These are phyloP conservation scores for Friedmanniomyces simplex DNA, from an alignment of 495 filamentous ascomycete species.

Conservation along the genomic window DNA sequence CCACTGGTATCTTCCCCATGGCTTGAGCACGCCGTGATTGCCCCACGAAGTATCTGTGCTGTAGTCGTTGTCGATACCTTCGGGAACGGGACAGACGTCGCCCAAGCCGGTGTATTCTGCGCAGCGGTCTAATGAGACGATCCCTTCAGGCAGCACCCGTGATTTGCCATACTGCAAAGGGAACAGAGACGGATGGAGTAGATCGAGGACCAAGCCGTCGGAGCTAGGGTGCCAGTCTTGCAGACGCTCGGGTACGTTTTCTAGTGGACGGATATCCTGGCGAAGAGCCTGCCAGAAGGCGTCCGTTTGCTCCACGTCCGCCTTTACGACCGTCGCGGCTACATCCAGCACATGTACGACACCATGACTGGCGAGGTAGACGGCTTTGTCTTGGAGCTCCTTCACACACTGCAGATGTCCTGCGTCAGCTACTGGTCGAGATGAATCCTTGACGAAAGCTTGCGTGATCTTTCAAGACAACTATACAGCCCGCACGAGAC, in stretches of 20 bases:
- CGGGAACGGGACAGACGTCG: conserved; percentile 8
- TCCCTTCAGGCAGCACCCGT: conserved; percentile 34
- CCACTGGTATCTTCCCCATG: conserved; percentile 39
- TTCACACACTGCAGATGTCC: conserved; percentile 32
- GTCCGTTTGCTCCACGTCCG: conserved; percentile 12
- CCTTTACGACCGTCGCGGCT: conserved; percentile 19
- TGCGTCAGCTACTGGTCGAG: not conserved
- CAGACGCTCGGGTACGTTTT: conserved; percentile 15
- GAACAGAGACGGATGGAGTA: conserved; percentile 53
- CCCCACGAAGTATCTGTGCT: not conserved
- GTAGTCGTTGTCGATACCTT: not conserved
- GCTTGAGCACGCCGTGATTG: conserved; percentile 29
- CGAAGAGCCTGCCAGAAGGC: conserved; percentile 11
- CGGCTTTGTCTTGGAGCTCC: conserved; percentile 35
- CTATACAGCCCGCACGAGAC: no score
- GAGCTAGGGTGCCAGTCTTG: conserved; percentile 53
- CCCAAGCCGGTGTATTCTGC: conserved; percentile 35
- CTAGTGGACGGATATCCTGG: conserved; percentile 11
- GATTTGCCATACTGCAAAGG: conserved; percentile 47
- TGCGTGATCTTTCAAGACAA: not conserved
- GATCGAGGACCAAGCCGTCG: conserved; percentile 44
- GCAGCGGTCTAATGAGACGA: conserved; percentile 37
- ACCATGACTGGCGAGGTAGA: not conserved
- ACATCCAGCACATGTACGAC: conserved; percentile 19
- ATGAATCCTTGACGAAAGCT: not conserved